Evolutionary conservation across 2,329 filamentous ascomycete genomes (phyloP).

Genomic region (Blastomyces percursus): DNA sequence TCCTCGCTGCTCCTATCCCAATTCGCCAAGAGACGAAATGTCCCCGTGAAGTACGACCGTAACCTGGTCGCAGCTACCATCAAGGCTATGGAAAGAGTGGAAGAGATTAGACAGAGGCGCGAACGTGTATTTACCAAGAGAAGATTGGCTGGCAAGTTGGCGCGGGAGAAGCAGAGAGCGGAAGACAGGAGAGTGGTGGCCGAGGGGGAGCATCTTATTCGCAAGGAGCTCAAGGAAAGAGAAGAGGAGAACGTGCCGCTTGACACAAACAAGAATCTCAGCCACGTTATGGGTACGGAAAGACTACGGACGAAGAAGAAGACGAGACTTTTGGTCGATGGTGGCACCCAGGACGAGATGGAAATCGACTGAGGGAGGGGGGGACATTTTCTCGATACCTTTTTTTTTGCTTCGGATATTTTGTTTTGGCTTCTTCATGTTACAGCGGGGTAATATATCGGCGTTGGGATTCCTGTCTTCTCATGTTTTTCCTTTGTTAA

Average conservation of each 20-base stretch:
- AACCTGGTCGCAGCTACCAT: constrained; percentile 79
- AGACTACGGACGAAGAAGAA: constrained; percentile 34
- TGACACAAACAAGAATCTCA: constrained; percentile 28
- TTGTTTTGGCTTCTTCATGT: constrained; percentile 3
- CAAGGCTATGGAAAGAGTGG: constrained; percentile 81
- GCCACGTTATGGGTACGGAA: constrained; percentile 33
- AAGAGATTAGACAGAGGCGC: constrained; percentile 70
- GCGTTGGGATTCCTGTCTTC: constrained; percentile 1
- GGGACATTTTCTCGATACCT: neutral
- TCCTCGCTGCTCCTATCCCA: constrained; percentile 60
- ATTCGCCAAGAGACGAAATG: constrained; percentile 85
- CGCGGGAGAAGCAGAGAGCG: constrained; percentile 63
- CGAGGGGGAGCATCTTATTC: constrained; percentile 85
- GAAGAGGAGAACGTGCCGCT: constrained; percentile 36
- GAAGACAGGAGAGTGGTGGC: constrained; percentile 77
- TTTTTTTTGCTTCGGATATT: neutral
- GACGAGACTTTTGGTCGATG: constrained; percentile 35
- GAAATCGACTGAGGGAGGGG: constrained; percentile 32
- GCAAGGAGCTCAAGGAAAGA: constrained; percentile 52
- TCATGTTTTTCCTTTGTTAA: neutral
- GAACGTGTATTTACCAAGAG: constrained; percentile 91
- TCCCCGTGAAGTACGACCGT: constrained; percentile 91
- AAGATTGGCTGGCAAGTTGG: constrained; percentile 72
- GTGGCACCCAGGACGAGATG: constrained; percentile 37
- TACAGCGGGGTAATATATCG: neutral